phyloP scores from a whole-genome alignment of 2,329 filamentous ascomycete species.

The Hirsutella rhossiliensis region DNA sequence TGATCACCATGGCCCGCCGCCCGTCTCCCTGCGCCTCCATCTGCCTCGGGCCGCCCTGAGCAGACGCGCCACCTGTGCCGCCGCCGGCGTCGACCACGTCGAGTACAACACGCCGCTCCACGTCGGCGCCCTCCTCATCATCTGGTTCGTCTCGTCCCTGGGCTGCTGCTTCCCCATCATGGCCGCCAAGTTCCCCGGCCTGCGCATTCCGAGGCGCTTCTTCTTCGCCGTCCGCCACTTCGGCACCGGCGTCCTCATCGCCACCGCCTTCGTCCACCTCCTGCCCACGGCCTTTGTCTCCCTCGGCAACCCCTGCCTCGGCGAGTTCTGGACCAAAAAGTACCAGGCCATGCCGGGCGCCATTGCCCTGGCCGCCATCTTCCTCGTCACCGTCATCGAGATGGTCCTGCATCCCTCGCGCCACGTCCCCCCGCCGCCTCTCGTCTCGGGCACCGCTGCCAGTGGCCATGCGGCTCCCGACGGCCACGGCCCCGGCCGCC shows the following conservation, averaged over 20 bases:
- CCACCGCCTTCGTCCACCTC: constrained; percentile 71
- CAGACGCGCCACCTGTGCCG: constrained; percentile 17
- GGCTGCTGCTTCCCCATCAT: constrained; percentile 43
- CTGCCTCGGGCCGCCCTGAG: not conserved
- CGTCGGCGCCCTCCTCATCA: constrained; percentile 42
- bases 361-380: constrained; percentile 65
- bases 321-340: constrained; percentile 59
- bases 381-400: constrained; percentile 72
- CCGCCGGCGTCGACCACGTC: constrained; percentile 16
- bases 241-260: constrained; percentile 62
- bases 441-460: not conserved
- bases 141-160: constrained; percentile 33
- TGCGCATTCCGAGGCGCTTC: constrained; percentile 41
- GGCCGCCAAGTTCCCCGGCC: constrained; percentile 34
- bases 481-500: not conserved
- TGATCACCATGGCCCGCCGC: not conserved
- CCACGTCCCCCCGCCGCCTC: constrained; percentile 11
- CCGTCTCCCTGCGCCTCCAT: not conserved
- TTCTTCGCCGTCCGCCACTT: constrained; percentile 54
- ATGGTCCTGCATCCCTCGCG: constrained; percentile 45
- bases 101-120: constrained; percentile 46
- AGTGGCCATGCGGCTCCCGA: not conserved
- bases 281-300: constrained; percentile 54
- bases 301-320: constrained; percentile 54
- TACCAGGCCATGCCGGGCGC: constrained; percentile 72